Base-by-base conservation (phyloP, 1,284 basidiomycete genomes). In the Cutaneotrichosporon sp. region DNA sequence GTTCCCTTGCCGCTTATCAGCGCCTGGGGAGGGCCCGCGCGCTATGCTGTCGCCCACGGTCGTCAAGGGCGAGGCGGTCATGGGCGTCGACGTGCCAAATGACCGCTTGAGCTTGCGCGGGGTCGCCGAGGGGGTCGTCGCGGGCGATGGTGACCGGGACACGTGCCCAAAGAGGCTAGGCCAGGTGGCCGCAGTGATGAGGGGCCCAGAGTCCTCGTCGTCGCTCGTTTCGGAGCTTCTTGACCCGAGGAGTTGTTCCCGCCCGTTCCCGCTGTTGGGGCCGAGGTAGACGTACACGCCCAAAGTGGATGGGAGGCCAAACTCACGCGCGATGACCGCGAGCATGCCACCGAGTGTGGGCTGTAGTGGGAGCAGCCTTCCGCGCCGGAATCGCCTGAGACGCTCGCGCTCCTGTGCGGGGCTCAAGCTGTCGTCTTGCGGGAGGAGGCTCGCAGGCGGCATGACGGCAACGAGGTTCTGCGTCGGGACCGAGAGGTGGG, bases 341-440 rank as follows among this genome's bases (percentile, higher is more conserved):
- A 77, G 64, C 79, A 80, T 80, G 4, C 65, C 69, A 6, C 71
- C 72, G 3, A 80, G 57, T 3, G 75, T 77, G 20, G 75, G 72
- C 50, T 76, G 74, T 0, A 80, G 63, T 3, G 78, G 74, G 14
- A 80, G 38, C 16, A 80, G 63, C 27, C 72, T 66, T 3, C 79
- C 79, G 14, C 75, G 63, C 43, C 70, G 66, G 75, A 76, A 80
- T 49, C 69, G 63, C 31, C 64, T 57, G 14, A 54, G 34, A 33
- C 67, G 58, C 14, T 68, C 67, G 29, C 69, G 63, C 18, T 69
- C 60, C n/a, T 56, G 47, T 2, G 29, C 55, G 1, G 63, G 42
- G 20, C 65, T 61, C 3, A 49, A 8, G 4, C 38, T 43, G 3
- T 58, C n/a, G 5, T 59, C 54, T 6, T 56, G 62, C 4, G 69